Percentiles rank a stretch among this genome's conserved stretches.
phyloP scores from a whole-genome alignment of 495 filamentous ascomycete species.

The Lasiosphaeria miniovina region DNA sequence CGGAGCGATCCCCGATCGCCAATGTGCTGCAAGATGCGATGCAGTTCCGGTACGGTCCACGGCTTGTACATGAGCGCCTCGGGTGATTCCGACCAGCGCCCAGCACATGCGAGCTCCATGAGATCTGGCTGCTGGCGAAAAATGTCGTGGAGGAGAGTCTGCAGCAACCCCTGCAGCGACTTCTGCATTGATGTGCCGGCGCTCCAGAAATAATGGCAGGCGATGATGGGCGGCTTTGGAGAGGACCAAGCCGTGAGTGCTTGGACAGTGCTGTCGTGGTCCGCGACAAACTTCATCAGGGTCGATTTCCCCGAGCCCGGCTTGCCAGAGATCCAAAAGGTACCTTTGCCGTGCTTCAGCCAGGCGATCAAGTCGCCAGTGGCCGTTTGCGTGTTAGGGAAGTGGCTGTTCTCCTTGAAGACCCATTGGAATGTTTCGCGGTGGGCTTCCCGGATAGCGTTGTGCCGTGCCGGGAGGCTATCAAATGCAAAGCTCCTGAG shows the following conservation, averaged over 20 bases:
- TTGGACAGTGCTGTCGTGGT: slow-evolving; percentile 12
- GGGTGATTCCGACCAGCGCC: background rate
- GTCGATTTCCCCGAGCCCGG: slow-evolving; percentile 39
- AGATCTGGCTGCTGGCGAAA: slow-evolving; percentile 8
- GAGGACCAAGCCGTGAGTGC: slow-evolving; percentile 24
- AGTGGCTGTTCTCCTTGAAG: background rate
- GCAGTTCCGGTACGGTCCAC: too few species aligned
- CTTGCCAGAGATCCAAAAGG: slow-evolving; percentile 37
- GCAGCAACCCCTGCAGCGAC: slow-evolving; percentile 43
- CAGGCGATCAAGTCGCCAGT: background rate
- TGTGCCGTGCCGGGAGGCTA: background rate
- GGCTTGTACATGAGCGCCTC: too few species aligned
- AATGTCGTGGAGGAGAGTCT: slow-evolving; percentile 39
- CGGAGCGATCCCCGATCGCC: too few species aligned
- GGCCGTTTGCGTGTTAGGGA: background rate
- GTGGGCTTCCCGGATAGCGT: background rate
- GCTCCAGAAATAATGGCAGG: slow-evolving; percentile 36
- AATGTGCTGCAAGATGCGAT: too few species aligned
- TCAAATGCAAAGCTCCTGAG: too few species aligned
- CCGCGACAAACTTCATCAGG: slow-evolving; percentile 35
- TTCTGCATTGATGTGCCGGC: slow-evolving; percentile 35
- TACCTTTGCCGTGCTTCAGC: slow-evolving; percentile 1
- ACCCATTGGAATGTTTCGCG: background rate
- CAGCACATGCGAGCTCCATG: background rate
- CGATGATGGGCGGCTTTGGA: background rate